These are phyloP conservation scores for Heterobasidion parviporum DNA, from an alignment of 1,284 basidiomycete species.

Conservation along the genomic window DNA sequence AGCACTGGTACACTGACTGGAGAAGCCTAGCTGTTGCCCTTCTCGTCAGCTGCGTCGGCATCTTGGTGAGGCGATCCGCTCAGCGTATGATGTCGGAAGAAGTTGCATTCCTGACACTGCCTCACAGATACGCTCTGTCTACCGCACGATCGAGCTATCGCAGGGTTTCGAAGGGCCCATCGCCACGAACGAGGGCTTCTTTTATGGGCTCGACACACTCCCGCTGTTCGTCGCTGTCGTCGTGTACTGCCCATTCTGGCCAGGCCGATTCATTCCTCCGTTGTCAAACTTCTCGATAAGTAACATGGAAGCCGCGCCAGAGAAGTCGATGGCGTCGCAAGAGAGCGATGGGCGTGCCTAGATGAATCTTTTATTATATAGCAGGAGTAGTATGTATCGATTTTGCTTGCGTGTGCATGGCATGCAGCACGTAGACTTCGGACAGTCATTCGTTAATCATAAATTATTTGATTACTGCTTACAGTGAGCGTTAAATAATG, in stretches of 20 bases:
- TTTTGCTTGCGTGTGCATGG: too few relatives aligned
- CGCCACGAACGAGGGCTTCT: slow-evolving; percentile 42
- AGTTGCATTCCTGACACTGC: background rate
- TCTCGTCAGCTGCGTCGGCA: slow-evolving; percentile 54
- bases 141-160: slow-evolving; percentile 58
- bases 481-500: too few relatives aligned
- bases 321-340: background rate
- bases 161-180: slow-evolving; percentile 57
- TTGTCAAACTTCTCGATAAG: background rate
- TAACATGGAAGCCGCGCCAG: background rate
- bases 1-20: slow-evolving; percentile 54
- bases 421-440: too few relatives aligned
- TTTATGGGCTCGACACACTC: slow-evolving; percentile 62
- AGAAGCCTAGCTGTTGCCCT: slow-evolving; percentile 45
- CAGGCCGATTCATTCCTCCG: slow-evolving; percentile 40
- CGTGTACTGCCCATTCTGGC: slow-evolving; percentile 53
- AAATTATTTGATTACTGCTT: too few relatives aligned
- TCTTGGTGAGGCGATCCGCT: slow-evolving; percentile 36
- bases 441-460: too few relatives aligned
- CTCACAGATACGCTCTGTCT: slow-evolving; percentile 54
- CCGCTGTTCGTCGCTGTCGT: slow-evolving; percentile 55
- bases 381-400: too few relatives aligned
- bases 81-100: background rate
- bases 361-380: too few relatives aligned
- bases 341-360: too few relatives aligned